Conservation (phyloP, 192 early-diverging fungal genomes). For the Coemansia sp. region DNA sequence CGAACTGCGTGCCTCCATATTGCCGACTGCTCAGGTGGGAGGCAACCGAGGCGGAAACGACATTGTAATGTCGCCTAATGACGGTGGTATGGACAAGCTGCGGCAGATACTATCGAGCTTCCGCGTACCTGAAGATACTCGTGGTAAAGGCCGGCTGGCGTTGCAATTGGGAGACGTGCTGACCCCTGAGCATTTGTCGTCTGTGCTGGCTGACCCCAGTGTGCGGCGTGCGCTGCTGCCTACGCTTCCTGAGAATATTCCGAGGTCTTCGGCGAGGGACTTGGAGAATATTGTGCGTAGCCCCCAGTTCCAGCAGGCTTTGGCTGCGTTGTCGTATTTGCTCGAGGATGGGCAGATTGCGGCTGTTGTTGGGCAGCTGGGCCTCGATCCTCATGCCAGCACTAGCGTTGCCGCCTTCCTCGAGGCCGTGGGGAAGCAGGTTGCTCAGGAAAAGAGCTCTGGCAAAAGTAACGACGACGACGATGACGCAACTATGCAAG, state of each 20-base stretch:
- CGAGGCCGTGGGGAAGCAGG: slow-evolving; percentile 48
- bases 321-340: slow-evolving; percentile 43
- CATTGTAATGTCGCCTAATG: slow-evolving; percentile 19
- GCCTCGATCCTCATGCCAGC: slow-evolving; percentile 43
- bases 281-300: slow-evolving; percentile 42
- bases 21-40: slow-evolving; percentile 44
- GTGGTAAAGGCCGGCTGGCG: not conserved
- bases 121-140: slow-evolving; percentile 19
- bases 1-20: slow-evolving; percentile 5
- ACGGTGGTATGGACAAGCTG: slow-evolving; percentile 27
- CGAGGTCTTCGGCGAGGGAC: slow-evolving; percentile 6
- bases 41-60: slow-evolving; percentile 37
- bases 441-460: slow-evolving; percentile 28
- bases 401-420: slow-evolving; percentile 53
- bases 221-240: slow-evolving; percentile 50
- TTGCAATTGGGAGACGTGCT: slow-evolving; percentile 50
- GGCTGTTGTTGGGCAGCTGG: slow-evolving; percentile 52
- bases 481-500: slow-evolving; percentile 27
- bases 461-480: slow-evolving; percentile 6
- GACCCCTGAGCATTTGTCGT: slow-evolving; percentile 31
- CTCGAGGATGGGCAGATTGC: slow-evolving; percentile 55
- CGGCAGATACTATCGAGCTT: slow-evolving; percentile 41
- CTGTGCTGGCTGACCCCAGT: slow-evolving; percentile 35
- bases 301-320: slow-evolving; percentile 58
- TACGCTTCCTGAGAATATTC: slow-evolving; percentile 41